Percentiles rank a stretch among this genome's conserved stretches.
Evolutionary conservation across 305 asterid species (phyloP).

Genomic region (Euphrasia arctica): DNA sequence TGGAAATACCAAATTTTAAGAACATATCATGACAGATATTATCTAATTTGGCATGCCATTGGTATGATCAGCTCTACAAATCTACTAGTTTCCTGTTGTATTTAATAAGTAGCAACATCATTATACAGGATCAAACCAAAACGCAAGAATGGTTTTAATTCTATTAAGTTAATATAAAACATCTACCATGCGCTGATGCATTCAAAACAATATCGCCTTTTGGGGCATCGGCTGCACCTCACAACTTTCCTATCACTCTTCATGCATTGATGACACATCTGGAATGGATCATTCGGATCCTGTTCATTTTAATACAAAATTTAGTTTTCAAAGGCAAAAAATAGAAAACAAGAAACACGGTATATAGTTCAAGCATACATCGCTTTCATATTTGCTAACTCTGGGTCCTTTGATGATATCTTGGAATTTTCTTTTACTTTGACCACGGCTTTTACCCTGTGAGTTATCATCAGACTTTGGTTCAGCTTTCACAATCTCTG

Average conservation of each 20-base stretch:
- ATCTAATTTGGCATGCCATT: not conserved
- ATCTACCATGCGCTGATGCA: conserved; percentile 48
- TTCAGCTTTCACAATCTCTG: conserved; percentile 13
- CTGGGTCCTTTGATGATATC: not conserved
- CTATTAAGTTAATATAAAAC: not conserved
- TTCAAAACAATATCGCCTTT: conserved; percentile 45
- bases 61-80: not conserved
- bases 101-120: too few relatives aligned
- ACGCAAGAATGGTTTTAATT: not conserved
- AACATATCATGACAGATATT: not conserved
- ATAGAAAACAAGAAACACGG: not conserved
- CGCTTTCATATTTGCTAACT: conserved; percentile 34
- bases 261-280: conserved; percentile 75
- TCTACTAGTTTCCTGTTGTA: too few relatives aligned
- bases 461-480: conserved; percentile 3
- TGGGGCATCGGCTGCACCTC: conserved; percentile 40
- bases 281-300: conserved; percentile 42
- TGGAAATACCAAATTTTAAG: not conserved
- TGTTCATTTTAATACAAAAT: conserved; percentile 27
- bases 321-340: conserved; percentile 1
- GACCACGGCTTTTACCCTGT: not conserved
- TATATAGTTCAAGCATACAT: conserved; percentile 36
- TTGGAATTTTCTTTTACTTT: conserved; percentile 21
- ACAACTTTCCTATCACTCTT: conserved; percentile 45
- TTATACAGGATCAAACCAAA: too few relatives aligned